Evolutionary conservation across 805 yeast genomes (phyloP).

Genomic region (Ogataea henricii): DNA sequence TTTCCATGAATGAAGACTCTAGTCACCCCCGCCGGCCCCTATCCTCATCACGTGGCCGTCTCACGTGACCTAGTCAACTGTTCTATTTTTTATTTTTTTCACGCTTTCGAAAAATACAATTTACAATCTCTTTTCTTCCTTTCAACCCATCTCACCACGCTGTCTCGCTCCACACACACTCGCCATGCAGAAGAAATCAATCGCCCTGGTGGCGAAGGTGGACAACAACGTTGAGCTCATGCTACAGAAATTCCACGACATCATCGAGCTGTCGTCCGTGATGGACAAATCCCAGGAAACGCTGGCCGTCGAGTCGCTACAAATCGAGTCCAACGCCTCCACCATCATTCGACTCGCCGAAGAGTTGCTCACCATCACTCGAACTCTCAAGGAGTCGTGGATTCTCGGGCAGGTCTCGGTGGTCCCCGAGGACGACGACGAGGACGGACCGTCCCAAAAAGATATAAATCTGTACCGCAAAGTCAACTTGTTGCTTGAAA

Average conservation of each 20-base stretch:
- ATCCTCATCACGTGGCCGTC: too few species aligned
- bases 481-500: slow-evolving; percentile 37
- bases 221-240: slow-evolving; percentile 54
- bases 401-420: slow-evolving; percentile 46
- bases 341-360: slow-evolving; percentile 54
- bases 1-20: too few species aligned
- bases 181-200: slow-evolving; percentile 49
- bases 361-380: slow-evolving; percentile 50
- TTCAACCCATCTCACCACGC: background rate
- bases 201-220: slow-evolving; percentile 46
- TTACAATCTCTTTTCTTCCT: background rate
- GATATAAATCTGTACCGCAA: slow-evolving; percentile 34
- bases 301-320: slow-evolving; percentile 54
- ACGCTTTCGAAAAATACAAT: too few species aligned
- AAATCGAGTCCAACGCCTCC: slow-evolving; percentile 55
- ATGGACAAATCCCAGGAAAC: slow-evolving; percentile 37
- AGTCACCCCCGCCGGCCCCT: too few species aligned
- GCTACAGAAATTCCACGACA: slow-evolving; percentile 53
- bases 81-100: too few species aligned
- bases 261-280: slow-evolving; percentile 46
- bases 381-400: slow-evolving; percentile 57
- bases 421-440: slow-evolving; percentile 18
- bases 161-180: background rate
- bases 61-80: too few species aligned
- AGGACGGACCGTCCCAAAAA: slow-evolving; percentile 30